Conservation (phyloP, 2,329 filamentous ascomycete species). For the Diaporthe velutina region DNA sequence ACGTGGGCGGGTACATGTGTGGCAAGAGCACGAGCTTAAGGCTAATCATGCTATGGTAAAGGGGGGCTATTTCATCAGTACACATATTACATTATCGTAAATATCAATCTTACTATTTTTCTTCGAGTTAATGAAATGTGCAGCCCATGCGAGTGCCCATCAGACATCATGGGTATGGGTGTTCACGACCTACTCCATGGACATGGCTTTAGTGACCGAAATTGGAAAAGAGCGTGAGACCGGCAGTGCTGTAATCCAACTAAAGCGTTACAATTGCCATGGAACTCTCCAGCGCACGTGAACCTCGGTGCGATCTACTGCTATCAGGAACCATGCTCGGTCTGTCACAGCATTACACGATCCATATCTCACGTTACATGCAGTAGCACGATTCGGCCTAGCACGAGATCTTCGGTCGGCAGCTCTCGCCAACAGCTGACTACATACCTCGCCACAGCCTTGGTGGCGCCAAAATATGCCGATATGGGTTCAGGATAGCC, state of each 20-base stretch:
- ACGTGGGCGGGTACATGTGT: neutral
- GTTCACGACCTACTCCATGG: too few relatives aligned
- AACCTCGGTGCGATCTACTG: neutral
- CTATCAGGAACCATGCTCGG: neutral
- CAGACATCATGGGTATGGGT: too few relatives aligned
- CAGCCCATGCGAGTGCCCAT: neutral
- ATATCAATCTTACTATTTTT: neutral
- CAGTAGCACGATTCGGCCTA: neutral
- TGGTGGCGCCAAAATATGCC: neutral
- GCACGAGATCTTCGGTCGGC: neutral
- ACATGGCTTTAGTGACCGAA: too few relatives aligned
- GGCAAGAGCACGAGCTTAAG: neutral
- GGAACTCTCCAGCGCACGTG: neutral
- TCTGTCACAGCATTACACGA: constrained; percentile 6
- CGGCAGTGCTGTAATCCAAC: neutral
- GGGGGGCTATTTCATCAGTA: neutral
- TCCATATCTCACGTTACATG: neutral
- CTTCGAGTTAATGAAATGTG: neutral
- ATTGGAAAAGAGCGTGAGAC: neutral
- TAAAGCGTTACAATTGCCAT: neutral
- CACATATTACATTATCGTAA: constrained; percentile 3
- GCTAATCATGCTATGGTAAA: neutral
- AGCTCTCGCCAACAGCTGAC: neutral
- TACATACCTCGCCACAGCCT: neutral
- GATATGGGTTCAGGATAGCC: neutral